Percentiles rank a stretch among this genome's conserved stretches.
Conservation (phyloP, 2,329 filamentous ascomycete genomes). For the Botrytis porri region DNA sequence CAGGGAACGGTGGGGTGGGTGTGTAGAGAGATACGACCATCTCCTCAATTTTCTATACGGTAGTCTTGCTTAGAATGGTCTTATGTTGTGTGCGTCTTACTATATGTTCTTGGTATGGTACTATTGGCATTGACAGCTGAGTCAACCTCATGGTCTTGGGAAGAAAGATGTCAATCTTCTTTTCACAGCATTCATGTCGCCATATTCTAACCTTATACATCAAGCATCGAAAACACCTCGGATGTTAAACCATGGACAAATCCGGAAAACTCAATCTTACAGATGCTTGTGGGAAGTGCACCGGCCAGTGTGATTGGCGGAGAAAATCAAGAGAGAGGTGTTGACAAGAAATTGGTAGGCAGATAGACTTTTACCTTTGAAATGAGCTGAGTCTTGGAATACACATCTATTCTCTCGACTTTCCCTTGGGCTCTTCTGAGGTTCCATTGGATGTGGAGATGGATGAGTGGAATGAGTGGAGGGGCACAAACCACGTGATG, state of each 20-base stretch:
- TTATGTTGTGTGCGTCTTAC: not conserved
- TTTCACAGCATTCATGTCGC: not conserved
- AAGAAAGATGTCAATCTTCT: not conserved
- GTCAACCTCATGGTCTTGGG: not conserved
- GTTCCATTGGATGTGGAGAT: not conserved
- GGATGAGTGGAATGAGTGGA: not conserved
- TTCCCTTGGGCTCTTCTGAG: not conserved
- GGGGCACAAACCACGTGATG: not conserved
- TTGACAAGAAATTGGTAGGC: not conserved
- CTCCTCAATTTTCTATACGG: not conserved
- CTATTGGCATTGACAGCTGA: not conserved
- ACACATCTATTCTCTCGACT: not conserved
- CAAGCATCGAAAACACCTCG: not conserved
- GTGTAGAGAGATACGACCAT: not conserved
- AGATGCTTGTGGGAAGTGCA: not conserved
- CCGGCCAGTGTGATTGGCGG: not conserved
- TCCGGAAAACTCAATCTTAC: slow-evolving; percentile 3
- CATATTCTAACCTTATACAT: not conserved
- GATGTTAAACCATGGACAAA: not conserved
- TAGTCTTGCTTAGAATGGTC: not conserved
- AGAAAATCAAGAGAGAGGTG: not conserved
- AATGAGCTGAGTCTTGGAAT: not conserved
- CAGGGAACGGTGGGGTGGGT: not conserved
- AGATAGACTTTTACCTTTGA: not conserved
- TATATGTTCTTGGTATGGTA: not conserved